Percentiles rank a stretch among this genome's conserved stretches.
These are phyloP conservation scores for Tylopilus balloui DNA, from an alignment of 768 basidiomycete species.

Conservation along the genomic window DNA sequence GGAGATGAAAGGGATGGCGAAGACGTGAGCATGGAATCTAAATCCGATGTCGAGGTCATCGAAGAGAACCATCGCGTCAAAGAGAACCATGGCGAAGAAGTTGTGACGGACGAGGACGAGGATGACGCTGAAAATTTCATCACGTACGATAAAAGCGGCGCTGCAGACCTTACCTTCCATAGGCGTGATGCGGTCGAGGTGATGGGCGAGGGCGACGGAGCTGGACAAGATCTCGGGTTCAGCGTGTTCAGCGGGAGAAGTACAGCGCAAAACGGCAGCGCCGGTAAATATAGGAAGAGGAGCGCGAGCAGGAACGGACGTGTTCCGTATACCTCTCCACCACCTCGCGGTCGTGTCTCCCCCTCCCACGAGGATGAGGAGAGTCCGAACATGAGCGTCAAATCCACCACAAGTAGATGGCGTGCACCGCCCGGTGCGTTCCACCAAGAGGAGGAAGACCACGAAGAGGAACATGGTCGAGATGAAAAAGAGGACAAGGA, in stretches of 20 bases:
- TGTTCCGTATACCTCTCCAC: slow-evolving; percentile 3
- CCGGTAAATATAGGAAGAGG: not conserved
- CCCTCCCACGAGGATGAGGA: slow-evolving; percentile 10
- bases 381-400: slow-evolving; percentile 11
- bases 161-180: slow-evolving; percentile 19
- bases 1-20: slow-evolving; percentile 4
- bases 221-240: slow-evolving; percentile 13
- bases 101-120: slow-evolving; percentile 12
- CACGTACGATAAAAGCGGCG: slow-evolving; percentile 15
- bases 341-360: slow-evolving; percentile 8
- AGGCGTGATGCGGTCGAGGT: slow-evolving; percentile 5
- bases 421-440: slow-evolving; percentile 47
- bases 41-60: slow-evolving; percentile 16
- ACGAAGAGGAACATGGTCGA: slow-evolving; percentile 12
- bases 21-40: slow-evolving; percentile 21
- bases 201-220: slow-evolving; percentile 5
- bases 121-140: slow-evolving; percentile 16
- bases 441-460: slow-evolving; percentile 38
- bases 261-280: not conserved
- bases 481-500: slow-evolving; percentile 21
- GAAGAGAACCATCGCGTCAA: slow-evolving; percentile 4
- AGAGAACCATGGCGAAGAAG: slow-evolving; percentile 5
- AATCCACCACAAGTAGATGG: slow-evolving; percentile 15
- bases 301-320: not conserved
- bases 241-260: slow-evolving; percentile 19